Conservation (phyloP, 495 filamentous ascomycete species). For the Hyaloscypha variabilis region DNA sequence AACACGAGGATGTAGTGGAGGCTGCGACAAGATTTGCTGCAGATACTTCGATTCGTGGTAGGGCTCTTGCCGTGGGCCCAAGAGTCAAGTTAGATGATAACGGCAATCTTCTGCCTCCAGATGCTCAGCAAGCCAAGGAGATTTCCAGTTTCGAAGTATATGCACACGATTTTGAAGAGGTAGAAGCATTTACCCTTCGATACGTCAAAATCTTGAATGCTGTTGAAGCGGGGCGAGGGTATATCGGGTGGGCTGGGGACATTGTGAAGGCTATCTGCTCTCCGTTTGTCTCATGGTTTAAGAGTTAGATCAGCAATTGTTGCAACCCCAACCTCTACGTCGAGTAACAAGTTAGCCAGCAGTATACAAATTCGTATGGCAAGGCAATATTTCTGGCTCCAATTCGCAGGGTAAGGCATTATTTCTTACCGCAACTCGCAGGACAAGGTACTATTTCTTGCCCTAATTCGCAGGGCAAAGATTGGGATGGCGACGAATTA, state of each 20-base stretch:
- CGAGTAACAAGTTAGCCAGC: too few species aligned
- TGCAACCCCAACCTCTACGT: neutral
- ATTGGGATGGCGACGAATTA: too few species aligned
- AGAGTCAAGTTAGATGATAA: conserved; percentile 46
- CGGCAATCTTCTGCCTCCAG: conserved; percentile 37
- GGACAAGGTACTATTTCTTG: too few species aligned
- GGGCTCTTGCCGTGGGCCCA: conserved; percentile 58
- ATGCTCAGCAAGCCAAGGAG: conserved; percentile 34
- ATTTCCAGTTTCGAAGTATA: conserved; percentile 58
- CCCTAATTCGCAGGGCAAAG: too few species aligned
- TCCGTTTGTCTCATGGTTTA: conserved; percentile 9
- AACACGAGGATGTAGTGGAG: conserved; percentile 58
- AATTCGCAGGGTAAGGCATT: too few species aligned
- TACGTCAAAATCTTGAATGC: conserved; percentile 51
- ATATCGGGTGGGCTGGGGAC: conserved; percentile 50
- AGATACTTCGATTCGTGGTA: conserved; percentile 50
- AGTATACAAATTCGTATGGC: too few species aligned
- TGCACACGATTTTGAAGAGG: conserved; percentile 58
- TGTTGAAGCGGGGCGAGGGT: conserved; percentile 47
- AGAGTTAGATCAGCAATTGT: neutral
- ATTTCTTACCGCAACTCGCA: too few species aligned
- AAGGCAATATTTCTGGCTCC: too few species aligned
- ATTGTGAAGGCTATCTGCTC: conserved; percentile 38
- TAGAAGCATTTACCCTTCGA: conserved; percentile 51
- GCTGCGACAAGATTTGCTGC: conserved; percentile 49